Conservation (phyloP, 495 filamentous ascomycete genomes). For the Penicillium paradoxum region DNA sequence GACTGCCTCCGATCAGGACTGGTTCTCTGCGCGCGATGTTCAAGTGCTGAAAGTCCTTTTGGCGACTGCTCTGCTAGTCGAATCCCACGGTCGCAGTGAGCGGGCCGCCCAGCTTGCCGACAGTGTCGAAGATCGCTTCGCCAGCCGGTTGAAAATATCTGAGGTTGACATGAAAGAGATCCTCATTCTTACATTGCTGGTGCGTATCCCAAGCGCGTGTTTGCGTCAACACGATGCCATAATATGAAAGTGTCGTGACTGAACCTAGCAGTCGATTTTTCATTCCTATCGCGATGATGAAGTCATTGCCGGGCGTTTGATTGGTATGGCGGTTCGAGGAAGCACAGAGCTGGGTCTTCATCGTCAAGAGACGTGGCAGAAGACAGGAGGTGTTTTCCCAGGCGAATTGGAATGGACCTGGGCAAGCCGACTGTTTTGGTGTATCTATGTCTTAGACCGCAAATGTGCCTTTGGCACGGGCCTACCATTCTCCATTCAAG, state of each 20-base stretch:
- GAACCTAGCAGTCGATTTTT: slow-evolving; percentile 60
- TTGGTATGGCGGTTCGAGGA: slow-evolving; percentile 64
- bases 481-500: slow-evolving; percentile 71
- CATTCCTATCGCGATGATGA: slow-evolving; percentile 78
- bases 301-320: slow-evolving; percentile 69
- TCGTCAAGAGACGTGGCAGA: slow-evolving; percentile 63
- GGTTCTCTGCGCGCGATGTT: slow-evolving; percentile 62
- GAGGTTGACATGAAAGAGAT: slow-evolving; percentile 63
- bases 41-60: slow-evolving; percentile 72
- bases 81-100: slow-evolving; percentile 70
- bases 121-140: slow-evolving; percentile 60
- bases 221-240: background rate
- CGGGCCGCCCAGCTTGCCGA: slow-evolving; percentile 65
- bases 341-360: slow-evolving; percentile 77
- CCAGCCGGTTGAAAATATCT: slow-evolving; percentile 59
- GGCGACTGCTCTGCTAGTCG: slow-evolving; percentile 63
- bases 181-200: slow-evolving; percentile 62
- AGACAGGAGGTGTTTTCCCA: slow-evolving; percentile 48
- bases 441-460: slow-evolving; percentile 74
- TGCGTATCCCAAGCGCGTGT: slow-evolving; percentile 30
- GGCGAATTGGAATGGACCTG: slow-evolving; percentile 56
- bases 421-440: slow-evolving; percentile 72
- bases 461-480: slow-evolving; percentile 80
- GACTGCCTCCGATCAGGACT: slow-evolving; percentile 41
- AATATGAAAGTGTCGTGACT: background rate